Base-by-base conservation (phyloP, 768 basidiomycete species). In the Pisolithus marmoratus region DNA sequence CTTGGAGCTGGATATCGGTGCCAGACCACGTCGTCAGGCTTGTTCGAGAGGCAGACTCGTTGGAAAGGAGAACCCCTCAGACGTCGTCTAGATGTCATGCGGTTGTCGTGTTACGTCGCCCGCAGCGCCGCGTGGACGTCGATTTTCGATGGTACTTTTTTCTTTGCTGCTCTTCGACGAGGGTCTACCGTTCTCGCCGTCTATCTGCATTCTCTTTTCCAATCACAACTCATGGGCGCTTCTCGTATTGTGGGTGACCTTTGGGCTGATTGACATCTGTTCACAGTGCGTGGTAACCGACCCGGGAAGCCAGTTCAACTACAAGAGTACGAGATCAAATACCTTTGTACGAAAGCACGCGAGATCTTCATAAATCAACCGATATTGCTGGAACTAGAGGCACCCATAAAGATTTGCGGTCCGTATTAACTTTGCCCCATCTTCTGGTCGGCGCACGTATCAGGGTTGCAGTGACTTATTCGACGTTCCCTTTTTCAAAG, bases 391-490 rank as follows among this genome's bases (percentile, higher is more conserved):
- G 95, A 98, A 74, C 78, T 98, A 60, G 96, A 98, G 71, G 96
- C 95, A 48, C 95, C 95, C 61, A 98, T 99, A 76, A 99, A 99
- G 84, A 99, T 99, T 70, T 98, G 96, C 68, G 95, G 95, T 95
- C 58, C 62, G 91, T 63, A 20, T 42, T 24, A 29, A 15, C 44
- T 46, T 46, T 4, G 41, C 8, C 22, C n/a, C 43, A 45, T 34
- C 76, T 24, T 4, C 48, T 31, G 49, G 49, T 50, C 57, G 36
- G 17, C 50, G 23, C 29, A 5, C 24, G 4, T 26, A 12, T 29
- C 8, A 7, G 26, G 17, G 53, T 57, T 12, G n/a, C 51, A 4
- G 52, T 66, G 57, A 67, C 57, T 60, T 65, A 62, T 58, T 40
- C 57, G 20, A 34, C 45, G 44, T 52, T 48, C 26, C 58, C 51